A percentile compares a stretch with the other conserved stretches of the same genome.
Evolutionary conservation across 257 asterid genomes (phyloP).

Genomic region (Paraleonurus japonicus): DNA sequence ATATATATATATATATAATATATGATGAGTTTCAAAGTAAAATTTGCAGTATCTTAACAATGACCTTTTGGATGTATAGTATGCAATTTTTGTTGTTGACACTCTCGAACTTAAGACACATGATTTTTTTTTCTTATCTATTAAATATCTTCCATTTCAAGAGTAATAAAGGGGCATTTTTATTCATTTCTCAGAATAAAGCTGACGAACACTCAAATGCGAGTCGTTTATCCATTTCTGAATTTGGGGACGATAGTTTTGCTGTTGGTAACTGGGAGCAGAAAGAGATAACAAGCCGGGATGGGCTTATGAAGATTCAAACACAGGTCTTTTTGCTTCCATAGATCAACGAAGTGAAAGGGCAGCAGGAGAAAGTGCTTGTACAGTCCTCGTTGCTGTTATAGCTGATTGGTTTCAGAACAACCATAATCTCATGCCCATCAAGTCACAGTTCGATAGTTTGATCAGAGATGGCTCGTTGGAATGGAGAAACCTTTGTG

Average conservation of each 20-base stretch:
- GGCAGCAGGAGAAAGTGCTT: constrained; percentile 97
- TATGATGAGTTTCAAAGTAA: neutral
- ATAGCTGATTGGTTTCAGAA: constrained; percentile 89
- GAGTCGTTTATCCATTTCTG: constrained; percentile 67
- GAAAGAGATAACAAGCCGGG: constrained; percentile 76
- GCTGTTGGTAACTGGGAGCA: constrained; percentile 92
- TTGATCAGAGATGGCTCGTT: constrained; percentile 87
- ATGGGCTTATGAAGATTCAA: constrained; percentile 72
- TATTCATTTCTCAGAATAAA: constrained; percentile 46
- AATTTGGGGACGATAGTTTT: constrained; percentile 85
- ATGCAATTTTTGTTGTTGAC: constrained; percentile 2
- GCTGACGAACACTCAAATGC: constrained; percentile 67
- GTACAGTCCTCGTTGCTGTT: constrained; percentile 93
- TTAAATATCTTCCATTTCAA: constrained; percentile 7
- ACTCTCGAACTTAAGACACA: too few species aligned
- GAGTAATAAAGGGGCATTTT: neutral
- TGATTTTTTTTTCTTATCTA: too few species aligned
- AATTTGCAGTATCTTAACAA: neutral
- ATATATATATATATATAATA: too few species aligned
- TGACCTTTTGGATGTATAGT: neutral
- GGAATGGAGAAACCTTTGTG: constrained; percentile 93
- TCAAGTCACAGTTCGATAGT: constrained; percentile 82
- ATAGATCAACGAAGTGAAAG: constrained; percentile 94
- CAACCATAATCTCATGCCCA: constrained; percentile 70
- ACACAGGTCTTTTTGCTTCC: constrained; percentile 84